phyloP scores from a whole-genome alignment of 1,139 yeast genomes.

The Pichia inconspicua region DNA sequence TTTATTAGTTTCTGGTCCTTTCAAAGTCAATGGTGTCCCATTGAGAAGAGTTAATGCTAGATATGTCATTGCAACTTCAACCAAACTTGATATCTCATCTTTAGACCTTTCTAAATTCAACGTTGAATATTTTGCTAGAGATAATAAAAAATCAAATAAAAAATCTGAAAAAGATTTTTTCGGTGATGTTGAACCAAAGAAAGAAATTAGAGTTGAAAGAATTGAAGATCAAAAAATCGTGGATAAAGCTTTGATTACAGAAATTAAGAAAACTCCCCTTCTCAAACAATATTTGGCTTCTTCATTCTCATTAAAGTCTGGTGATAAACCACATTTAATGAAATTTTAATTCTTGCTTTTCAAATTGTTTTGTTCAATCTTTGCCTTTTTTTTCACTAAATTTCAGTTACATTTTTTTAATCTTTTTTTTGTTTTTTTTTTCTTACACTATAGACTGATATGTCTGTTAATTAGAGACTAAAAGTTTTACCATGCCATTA shows the following conservation, averaged over 20 bases:
- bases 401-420: background rate
- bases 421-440: background rate
- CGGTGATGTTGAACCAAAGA: constrained; percentile 62
- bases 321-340: constrained; percentile 98
- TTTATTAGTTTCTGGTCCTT: constrained; percentile 95
- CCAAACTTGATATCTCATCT: constrained; percentile 70
- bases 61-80: constrained; percentile 98
- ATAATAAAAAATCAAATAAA: constrained; percentile 51
- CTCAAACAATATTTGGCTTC: constrained; percentile 96
- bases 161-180: constrained; percentile 94
- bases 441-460: background rate
- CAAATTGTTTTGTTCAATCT: background rate
- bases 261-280: constrained; percentile 96
- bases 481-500: background rate
- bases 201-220: constrained; percentile 88
- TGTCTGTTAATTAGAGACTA: background rate
- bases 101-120: constrained; percentile 88
- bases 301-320: constrained; percentile 93
- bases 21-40: constrained; percentile 99
- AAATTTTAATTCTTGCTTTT: constrained; percentile 61
- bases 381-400: background rate
- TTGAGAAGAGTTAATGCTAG: constrained; percentile 98
- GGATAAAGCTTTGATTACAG: constrained; percentile 87
- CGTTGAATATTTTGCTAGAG: constrained; percentile 96
- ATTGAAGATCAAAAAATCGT: constrained; percentile 95